Evolutionary conservation across 2,329 filamentous ascomycete species (phyloP).

Genomic region (Ceratocystis eucalypticola): DNA sequence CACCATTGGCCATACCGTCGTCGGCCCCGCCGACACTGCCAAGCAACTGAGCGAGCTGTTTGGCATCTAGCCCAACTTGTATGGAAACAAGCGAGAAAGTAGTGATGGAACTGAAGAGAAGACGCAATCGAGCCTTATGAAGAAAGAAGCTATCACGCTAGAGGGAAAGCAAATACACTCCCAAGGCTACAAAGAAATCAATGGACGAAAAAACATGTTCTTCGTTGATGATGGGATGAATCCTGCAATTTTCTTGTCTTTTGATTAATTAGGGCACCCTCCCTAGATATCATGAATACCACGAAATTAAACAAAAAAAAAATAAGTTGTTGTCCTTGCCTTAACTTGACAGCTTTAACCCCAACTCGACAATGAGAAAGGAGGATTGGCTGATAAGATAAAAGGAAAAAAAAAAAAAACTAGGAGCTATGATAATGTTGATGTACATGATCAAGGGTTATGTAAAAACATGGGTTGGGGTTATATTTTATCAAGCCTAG

Average conservation of each 20-base stretch:
- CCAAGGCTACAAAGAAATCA: too few relatives aligned
- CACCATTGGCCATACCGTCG: slow-evolving; percentile 75
- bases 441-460: too few relatives aligned
- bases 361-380: not conserved
- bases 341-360: too few relatives aligned
- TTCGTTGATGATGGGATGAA: not conserved
- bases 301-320: not conserved
- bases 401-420: not conserved
- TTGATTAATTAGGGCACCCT: not conserved
- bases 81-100: not conserved
- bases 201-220: too few relatives aligned
- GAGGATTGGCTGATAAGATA: not conserved
- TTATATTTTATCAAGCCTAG: too few relatives aligned
- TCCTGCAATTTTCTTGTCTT: not conserved
- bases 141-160: not conserved
- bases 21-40: slow-evolving; percentile 68
- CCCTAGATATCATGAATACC: not conserved
- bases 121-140: not conserved
- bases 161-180: too few relatives aligned
- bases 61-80: slow-evolving; percentile 34
- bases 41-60: slow-evolving; percentile 71
- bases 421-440: too few relatives aligned
- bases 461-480: too few relatives aligned
- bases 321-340: too few relatives aligned
- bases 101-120: not conserved